phyloP scores from a whole-genome alignment of 2,329 filamentous ascomycete species.

The Diaporthe helianthi region DNA sequence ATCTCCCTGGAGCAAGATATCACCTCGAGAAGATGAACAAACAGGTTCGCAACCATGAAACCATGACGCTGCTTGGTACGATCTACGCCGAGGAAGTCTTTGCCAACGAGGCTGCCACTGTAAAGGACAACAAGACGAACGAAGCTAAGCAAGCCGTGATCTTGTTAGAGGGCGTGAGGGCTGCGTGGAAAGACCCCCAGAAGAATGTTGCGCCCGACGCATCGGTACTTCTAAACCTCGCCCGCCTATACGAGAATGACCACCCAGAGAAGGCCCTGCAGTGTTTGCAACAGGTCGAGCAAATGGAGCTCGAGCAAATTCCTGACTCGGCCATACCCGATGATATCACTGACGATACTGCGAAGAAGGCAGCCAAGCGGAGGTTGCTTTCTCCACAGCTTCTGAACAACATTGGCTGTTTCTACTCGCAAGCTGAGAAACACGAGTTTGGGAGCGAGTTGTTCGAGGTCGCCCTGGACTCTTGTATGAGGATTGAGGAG shows the following conservation, averaged over 20 bases:
- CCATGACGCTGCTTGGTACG: slow-evolving; percentile 89
- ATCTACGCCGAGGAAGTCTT: slow-evolving; percentile 96
- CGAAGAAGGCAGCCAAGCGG: slow-evolving; percentile 68
- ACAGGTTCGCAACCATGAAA: slow-evolving; percentile 81
- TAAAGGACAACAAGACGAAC: slow-evolving; percentile 84
- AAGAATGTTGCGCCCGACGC: slow-evolving; percentile 82
- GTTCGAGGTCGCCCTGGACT: slow-evolving; percentile 90
- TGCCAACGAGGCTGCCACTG: slow-evolving; percentile 71
- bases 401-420: slow-evolving; percentile 97
- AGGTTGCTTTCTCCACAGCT: slow-evolving; percentile 87
- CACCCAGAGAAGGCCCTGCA: slow-evolving; percentile 89
- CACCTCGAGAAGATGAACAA: slow-evolving; percentile 88
- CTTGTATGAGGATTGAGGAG: slow-evolving; percentile 82
- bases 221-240: slow-evolving; percentile 88
- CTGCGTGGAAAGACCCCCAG: slow-evolving; percentile 92
- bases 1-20: slow-evolving; percentile 91
- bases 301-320: slow-evolving; percentile 84
- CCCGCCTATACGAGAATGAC: slow-evolving; percentile 86
- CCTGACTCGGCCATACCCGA: slow-evolving; percentile 72
- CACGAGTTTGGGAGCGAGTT: slow-evolving; percentile 80
- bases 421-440: slow-evolving; percentile 88
- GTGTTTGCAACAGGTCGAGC: slow-evolving; percentile 90
- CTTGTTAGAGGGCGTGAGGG: slow-evolving; percentile 82
- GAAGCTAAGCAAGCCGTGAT: slow-evolving; percentile 87
- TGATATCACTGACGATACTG: slow-evolving; percentile 65